Percentiles rank a stretch among this genome's conserved stretches.
Conservation (phyloP, 1,284 basidiomycete species). For the Leccinum pachyderme region DNA sequence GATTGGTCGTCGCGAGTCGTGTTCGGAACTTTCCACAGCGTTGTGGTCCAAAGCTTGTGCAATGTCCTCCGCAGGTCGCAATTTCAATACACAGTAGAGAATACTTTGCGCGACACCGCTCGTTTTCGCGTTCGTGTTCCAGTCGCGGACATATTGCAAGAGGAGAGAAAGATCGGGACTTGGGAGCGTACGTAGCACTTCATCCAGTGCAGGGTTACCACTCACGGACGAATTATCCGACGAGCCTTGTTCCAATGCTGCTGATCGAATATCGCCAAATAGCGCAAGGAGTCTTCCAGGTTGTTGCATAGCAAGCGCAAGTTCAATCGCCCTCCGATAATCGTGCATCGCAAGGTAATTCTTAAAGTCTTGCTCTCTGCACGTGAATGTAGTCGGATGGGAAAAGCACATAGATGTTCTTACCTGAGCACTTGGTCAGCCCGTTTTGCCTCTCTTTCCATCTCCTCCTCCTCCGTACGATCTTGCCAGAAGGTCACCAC, state of each 20-base stretch:
- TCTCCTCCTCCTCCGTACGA: conserved; percentile 77
- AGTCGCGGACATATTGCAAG: conserved; percentile 82
- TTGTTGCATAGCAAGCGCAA: conserved; percentile 91
- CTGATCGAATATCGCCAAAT: conserved; percentile 65
- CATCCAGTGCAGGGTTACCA: conserved; percentile 73
- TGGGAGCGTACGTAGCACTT: conserved; percentile 73
- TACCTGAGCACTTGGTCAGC: conserved; percentile 77
- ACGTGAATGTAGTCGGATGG: conserved; percentile 4
- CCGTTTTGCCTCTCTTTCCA: conserved; percentile 70
- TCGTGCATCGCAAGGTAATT: conserved; percentile 90
- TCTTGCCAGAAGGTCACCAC: conserved; percentile 94
- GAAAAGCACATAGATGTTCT: conserved; percentile 31
- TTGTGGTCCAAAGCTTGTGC: conserved; percentile 62
- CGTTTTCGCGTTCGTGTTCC: conserved; percentile 91
- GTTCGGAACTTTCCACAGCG: conserved; percentile 21
- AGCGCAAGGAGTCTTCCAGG: conserved; percentile 84
- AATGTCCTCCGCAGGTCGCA: conserved; percentile 72
- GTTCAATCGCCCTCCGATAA: conserved; percentile 86
- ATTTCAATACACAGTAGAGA: conserved; percentile 79
- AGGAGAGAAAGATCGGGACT: conserved; percentile 78
- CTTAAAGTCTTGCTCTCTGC: conserved; percentile 91
- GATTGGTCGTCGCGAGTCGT: conserved; percentile 12
- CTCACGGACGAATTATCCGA: conserved; percentile 45
- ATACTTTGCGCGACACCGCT: conserved; percentile 85
- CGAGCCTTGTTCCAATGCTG: conserved; percentile 22